phyloP scores from a whole-genome alignment of 495 filamentous ascomycete species.

The Talaromyces thailandensis region DNA sequence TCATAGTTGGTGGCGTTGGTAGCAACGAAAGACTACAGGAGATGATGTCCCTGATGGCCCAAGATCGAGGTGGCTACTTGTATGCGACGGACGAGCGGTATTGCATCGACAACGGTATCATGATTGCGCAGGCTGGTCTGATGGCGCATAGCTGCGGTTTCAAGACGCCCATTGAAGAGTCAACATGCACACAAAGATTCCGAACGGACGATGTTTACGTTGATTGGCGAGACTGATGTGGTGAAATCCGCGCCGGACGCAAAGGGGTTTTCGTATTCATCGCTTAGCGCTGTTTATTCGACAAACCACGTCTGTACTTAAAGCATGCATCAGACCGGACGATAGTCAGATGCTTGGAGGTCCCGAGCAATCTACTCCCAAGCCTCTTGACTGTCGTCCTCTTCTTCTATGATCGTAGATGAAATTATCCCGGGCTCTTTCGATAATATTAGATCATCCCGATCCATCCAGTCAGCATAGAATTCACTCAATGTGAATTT shows the following conservation, averaged over 20 bases:
- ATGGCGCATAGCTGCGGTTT: constrained; percentile 75
- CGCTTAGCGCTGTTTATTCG: background rate
- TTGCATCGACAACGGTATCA: constrained; percentile 98
- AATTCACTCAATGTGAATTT: constrained; percentile 12
- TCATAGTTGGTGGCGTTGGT: constrained; percentile 97
- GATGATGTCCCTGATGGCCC: constrained; percentile 98
- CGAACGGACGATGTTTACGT: constrained; percentile 91
- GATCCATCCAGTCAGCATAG: constrained; percentile 28
- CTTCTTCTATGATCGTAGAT: constrained; percentile 61
- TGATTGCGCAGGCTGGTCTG: constrained; percentile 96
- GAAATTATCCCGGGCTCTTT: constrained; percentile 32
- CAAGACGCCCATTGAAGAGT: constrained; percentile 65
- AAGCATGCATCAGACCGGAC: background rate
- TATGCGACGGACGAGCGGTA: constrained; percentile 95
- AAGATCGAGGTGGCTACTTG: constrained; percentile 77
- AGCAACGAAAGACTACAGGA: constrained; percentile 92
- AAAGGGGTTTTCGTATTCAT: background rate
- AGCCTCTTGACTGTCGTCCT: constrained; percentile 31
- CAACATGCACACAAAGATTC: constrained; percentile 88
- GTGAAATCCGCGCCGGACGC: background rate
- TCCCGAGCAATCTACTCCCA: background rate
- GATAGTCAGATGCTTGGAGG: background rate
- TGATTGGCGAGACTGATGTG: constrained; percentile 66
- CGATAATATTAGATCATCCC: constrained; percentile 15
- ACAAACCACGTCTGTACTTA: background rate